phyloP scores from a whole-genome alignment of 352 stramenopile genomes.

The Thraustochytrium striatum region DNA sequence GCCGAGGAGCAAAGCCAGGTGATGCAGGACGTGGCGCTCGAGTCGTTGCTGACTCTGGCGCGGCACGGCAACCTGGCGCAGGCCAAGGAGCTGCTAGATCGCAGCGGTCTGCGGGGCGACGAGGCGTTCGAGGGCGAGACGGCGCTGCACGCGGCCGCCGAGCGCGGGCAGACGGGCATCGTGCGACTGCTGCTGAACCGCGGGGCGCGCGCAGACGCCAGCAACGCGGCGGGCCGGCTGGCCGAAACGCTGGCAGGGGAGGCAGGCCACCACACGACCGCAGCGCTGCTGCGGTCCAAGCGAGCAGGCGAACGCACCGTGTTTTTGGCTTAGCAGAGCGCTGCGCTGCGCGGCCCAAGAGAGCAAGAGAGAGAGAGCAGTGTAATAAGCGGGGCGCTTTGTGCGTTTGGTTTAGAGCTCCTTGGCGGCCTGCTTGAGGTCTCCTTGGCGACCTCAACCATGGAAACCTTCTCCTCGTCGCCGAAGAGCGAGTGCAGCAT shows the following conservation, averaged over 20 bases:
- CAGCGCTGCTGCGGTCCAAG: not conserved
- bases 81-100: not conserved
- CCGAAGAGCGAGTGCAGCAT: constrained; percentile 44
- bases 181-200: not conserved
- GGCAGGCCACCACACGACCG: not conserved
- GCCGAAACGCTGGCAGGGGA: not conserved
- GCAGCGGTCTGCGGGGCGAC: not conserved
- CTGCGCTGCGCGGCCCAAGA: not conserved
- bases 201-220: not conserved
- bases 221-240: not conserved
- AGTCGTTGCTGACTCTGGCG: not conserved
- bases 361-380: not conserved
- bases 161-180: constrained; percentile 5
- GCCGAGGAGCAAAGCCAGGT: not conserved
- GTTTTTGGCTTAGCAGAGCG: not conserved
- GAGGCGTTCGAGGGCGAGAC: not conserved
- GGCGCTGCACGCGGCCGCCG: constrained; percentile 13
- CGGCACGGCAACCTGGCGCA: constrained; percentile 17
- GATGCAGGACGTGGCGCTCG: not conserved
- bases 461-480: constrained; percentile 29
- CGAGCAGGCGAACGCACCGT: not conserved
- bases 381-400: not conserved
- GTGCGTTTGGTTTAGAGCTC: not conserved
- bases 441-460: constrained; percentile 7
- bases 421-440: not conserved